Conservation (phyloP, 176 grass and related monocot genomes). For the Aegilops speltoides region DNA sequence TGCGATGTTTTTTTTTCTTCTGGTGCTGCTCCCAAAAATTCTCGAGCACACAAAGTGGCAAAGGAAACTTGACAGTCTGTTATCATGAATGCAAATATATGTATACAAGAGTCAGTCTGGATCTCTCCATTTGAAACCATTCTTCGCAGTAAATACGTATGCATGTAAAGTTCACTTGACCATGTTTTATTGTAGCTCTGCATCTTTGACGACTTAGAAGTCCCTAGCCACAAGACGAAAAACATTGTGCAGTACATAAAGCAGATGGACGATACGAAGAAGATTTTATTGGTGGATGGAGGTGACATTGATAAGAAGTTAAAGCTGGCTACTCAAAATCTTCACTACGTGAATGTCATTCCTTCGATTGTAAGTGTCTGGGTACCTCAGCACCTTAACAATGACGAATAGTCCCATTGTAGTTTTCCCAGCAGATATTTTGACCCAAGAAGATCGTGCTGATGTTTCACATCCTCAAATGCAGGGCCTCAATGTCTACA, state of each 20-base stretch:
- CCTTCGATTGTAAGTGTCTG: constrained; percentile 72
- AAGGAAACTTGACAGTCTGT: neutral
- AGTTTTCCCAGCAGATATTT: neutral
- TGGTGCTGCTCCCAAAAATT: neutral
- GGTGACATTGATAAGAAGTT: constrained; percentile 65
- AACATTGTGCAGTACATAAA: constrained; percentile 66
- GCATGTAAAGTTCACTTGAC: neutral
- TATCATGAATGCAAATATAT: neutral
- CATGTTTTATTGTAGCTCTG: constrained; percentile 43
- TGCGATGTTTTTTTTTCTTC: neutral
- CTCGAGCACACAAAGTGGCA: neutral
- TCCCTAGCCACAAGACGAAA: constrained; percentile 89
- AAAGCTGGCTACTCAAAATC: constrained; percentile 79
- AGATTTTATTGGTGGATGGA: constrained; percentile 79
- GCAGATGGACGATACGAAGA: constrained; percentile 70
- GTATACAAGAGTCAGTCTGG: neutral
- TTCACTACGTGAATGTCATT: constrained; percentile 81
- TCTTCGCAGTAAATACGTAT: neutral
- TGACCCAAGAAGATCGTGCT: neutral
- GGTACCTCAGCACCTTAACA: neutral
- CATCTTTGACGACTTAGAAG: constrained; percentile 62
- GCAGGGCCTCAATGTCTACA: constrained; percentile 87
- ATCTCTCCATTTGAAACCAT: neutral
- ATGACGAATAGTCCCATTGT: neutral
- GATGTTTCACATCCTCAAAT: constrained; percentile 16